Evolutionary conservation across 371 early-diverging fungal species (phyloP).

Genomic region (Mucor mucedo): DNA sequence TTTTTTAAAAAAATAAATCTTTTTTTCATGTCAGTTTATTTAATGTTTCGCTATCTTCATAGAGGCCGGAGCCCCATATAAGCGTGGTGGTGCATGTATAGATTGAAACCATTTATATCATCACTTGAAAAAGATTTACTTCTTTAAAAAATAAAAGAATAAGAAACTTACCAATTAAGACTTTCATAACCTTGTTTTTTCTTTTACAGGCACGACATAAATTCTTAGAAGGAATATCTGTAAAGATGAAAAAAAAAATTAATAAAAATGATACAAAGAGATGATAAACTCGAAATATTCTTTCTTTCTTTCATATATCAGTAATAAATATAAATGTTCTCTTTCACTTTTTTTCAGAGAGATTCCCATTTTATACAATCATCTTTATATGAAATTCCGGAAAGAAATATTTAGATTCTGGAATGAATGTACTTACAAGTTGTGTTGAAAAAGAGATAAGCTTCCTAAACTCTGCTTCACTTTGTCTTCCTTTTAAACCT

Average conservation of each 20-base stretch:
- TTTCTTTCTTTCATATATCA: slow-evolving; percentile 16
- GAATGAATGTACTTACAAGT: neutral
- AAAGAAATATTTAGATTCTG: neutral
- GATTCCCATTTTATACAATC: slow-evolving; percentile 37
- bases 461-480: neutral
- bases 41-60: slow-evolving; percentile 28
- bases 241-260: neutral
- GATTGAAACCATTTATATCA: slow-evolving; percentile 30
- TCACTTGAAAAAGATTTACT: slow-evolving; percentile 5
- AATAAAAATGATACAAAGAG: neutral
- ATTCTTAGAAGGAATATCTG: neutral
- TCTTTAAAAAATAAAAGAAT: neutral
- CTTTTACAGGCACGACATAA: neutral
- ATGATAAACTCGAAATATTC: neutral
- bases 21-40: slow-evolving; percentile 19
- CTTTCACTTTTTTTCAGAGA: slow-evolving; percentile 32
- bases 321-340: slow-evolving; percentile 34
- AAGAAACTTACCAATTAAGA: slow-evolving; percentile 18
- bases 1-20: slow-evolving; percentile 1
- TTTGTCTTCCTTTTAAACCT: neutral
- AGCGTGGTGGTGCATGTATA: slow-evolving; percentile 36
- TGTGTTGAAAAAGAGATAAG: neutral
- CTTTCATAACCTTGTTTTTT: neutral
- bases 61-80: slow-evolving; percentile 21
- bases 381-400: slow-evolving; percentile 16